phyloP scores from a whole-genome alignment of 257 asterid genomes.

The Solanum appendiculatum region DNA sequence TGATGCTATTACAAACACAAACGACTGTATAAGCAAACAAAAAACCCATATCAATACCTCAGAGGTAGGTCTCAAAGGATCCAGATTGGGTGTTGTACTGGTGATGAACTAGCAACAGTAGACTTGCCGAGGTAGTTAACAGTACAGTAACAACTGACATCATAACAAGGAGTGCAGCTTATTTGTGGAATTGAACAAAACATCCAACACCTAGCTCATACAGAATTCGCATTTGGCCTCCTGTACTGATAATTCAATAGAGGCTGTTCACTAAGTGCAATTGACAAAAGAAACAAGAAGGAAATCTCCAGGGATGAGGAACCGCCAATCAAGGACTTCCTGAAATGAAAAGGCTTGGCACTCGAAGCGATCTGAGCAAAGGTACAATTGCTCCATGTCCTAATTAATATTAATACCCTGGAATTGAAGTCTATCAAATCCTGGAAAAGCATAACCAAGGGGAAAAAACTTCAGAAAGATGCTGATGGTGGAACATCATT shows the following conservation, averaged over 20 bases:
- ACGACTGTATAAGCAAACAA: not conserved
- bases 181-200: not conserved
- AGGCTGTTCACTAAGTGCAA: conserved; percentile 68
- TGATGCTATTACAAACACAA: not conserved
- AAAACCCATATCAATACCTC: conserved; percentile 23
- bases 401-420: conserved; percentile 38
- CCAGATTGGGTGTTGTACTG: conserved; percentile 34
- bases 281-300: conserved; percentile 87
- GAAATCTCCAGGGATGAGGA: conserved; percentile 62
- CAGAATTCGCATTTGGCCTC: conserved; percentile 48
- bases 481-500: not conserved
- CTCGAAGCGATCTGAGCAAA: conserved; percentile 66
- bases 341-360: conserved; percentile 62
- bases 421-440: conserved; percentile 32
- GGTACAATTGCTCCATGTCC: conserved; percentile 89
- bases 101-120: conserved; percentile 33
- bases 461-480: not conserved
- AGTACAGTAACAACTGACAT: conserved; percentile 6
- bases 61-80: conserved; percentile 27
- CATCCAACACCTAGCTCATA: conserved; percentile 36
- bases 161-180: conserved; percentile 22
- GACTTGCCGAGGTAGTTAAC: conserved; percentile 7
- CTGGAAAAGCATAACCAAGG: conserved; percentile 24
- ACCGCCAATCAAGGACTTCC: conserved; percentile 87
- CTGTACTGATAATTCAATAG: conserved; percentile 37